Evolutionary conservation across 257 asterid species (phyloP).

Genomic region (Ilex asprella): DNA sequence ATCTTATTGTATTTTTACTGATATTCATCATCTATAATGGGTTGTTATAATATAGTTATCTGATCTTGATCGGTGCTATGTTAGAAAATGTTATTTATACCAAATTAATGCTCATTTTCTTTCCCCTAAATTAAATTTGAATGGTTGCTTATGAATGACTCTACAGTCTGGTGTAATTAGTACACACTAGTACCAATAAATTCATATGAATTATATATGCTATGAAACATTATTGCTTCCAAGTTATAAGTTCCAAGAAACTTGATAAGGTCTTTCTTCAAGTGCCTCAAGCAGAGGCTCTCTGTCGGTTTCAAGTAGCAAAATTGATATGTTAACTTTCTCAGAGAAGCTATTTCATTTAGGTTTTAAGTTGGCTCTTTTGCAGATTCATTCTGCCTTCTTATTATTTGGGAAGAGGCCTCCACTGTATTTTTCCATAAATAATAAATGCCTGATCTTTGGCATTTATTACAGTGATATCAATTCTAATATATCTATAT

Average conservation of each 20-base stretch:
- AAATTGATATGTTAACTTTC: not conserved
- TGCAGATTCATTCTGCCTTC: not conserved
- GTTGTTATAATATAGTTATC: not conserved
- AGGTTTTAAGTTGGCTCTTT: not conserved
- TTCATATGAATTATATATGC: not conserved
- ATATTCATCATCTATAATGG: not conserved
- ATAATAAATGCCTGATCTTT: no score
- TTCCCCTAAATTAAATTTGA: not conserved
- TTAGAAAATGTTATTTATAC: not conserved
- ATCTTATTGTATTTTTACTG: not conserved
- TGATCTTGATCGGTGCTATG: not conserved
- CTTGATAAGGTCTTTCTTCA: not conserved
- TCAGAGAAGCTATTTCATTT: not conserved
- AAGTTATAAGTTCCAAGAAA: not conserved
- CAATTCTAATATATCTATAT: not conserved
- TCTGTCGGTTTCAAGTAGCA: not conserved
- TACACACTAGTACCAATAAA: not conserved
- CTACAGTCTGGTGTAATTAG: not conserved
- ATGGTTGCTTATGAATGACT: not conserved
- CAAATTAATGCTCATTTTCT: not conserved
- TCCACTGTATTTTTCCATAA: not conserved
- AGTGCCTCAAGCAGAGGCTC: not conserved
- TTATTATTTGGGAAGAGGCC: not conserved
- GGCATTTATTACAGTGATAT: no score
- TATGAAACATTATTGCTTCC: not conserved